phyloP scores from a whole-genome alignment of 139 green algal species.

The Eudorina sp. region DNA sequence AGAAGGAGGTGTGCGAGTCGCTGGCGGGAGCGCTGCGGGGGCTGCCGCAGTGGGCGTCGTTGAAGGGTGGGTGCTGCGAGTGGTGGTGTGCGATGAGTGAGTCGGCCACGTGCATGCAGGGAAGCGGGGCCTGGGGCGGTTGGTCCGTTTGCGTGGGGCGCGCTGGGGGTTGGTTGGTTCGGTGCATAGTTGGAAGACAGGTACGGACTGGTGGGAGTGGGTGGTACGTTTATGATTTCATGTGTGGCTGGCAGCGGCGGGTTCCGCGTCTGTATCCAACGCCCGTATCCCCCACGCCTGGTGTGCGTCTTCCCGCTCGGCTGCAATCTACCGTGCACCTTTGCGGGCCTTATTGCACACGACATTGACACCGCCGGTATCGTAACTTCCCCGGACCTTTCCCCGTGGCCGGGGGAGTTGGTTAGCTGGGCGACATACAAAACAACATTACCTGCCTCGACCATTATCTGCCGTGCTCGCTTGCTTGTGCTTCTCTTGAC shows the following conservation, averaged over 20 bases:
- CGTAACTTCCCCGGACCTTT: slow-evolving; percentile 33
- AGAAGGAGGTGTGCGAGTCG: slow-evolving; percentile 62
- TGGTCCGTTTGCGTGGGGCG: no score
- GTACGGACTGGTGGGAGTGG: no score
- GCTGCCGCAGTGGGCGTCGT: slow-evolving; percentile 49
- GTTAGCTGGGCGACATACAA: slow-evolving; percentile 14
- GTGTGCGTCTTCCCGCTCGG: slow-evolving; percentile 44
- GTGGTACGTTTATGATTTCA: background rate
- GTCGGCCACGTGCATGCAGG: no score
- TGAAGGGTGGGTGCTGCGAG: slow-evolving; percentile 5
- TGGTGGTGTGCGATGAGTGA: background rate
- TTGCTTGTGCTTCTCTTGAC: no score
- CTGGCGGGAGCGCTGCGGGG: slow-evolving; percentile 65
- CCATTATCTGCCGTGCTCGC: no score
- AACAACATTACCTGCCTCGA: no score
- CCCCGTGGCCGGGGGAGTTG: slow-evolving; percentile 26
- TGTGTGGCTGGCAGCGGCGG: no score
- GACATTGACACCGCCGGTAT: slow-evolving; percentile 26
- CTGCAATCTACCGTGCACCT: slow-evolving; percentile 6
- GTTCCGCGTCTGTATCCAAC: no score
- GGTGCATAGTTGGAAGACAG: no score
- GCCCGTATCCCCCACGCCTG: background rate
- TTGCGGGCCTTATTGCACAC: slow-evolving; percentile 41
- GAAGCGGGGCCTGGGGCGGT: no score
- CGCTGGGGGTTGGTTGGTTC: no score